Base-by-base conservation (phyloP, 2,329 filamentous ascomycete species). In the Fusarium algeriense region DNA sequence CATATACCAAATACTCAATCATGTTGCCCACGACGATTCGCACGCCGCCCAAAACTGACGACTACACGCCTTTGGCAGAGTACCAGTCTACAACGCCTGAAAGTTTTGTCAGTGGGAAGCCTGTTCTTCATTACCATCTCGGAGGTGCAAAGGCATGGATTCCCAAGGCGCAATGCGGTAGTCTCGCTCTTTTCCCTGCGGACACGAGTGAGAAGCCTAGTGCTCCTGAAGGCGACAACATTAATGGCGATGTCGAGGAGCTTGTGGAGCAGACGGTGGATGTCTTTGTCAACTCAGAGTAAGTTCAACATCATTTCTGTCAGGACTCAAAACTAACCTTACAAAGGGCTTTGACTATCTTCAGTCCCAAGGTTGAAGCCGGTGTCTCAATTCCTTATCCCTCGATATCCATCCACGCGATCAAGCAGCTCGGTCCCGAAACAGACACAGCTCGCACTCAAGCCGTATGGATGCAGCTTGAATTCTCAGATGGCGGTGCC, bases 361-460 rank as follows among this genome's bases (percentile, higher is more conserved):
- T 90, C 83, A 91, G 90, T 71, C 80, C 83, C 15, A 79, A 85
- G 6, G 86, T 84, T 15, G 83, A 85, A 38, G 85, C 82, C 20
- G 93, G 92, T 69, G 81, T 93, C 46, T 86, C 89, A 43, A 92
- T 95, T 71, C 89, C 91, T 0, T 95, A 94, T 80, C 92, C 90
- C 6, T 84, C 88, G 67, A 92, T 95, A 78, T 90, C 90, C 26
- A 89, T 95, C 19, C 92, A 94, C 78, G 93, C 92, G 1, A 88
- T 92, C 74, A 91, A 93, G 80, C 88, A 89, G 60, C 83, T 88
- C 75, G 79, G 77, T 53, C 60, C 67, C 67, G 79, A 82, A 46
- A 77, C 82, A 32, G 80, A 83, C 23, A 78, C 81, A 41, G 64
- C 75, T 15, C 78, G 80, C 23, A 78, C 80, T 49, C 83, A 85